Conservation (phyloP, 2,329 filamentous ascomycete species). For the Sporothrix globosa region DNA sequence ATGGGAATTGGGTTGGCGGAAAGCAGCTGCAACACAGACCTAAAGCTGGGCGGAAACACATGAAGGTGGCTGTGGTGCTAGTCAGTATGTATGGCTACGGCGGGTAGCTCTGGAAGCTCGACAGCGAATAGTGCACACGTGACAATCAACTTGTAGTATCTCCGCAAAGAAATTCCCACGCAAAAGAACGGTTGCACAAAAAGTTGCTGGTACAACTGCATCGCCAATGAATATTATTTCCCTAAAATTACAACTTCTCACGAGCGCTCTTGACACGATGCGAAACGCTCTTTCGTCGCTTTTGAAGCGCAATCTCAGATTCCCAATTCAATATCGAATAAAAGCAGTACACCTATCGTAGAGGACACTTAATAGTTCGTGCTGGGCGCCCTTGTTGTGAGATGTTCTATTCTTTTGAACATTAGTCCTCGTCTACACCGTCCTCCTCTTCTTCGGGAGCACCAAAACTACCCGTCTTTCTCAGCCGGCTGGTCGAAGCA, state of each 20-base stretch:
- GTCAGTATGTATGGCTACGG: neutral
- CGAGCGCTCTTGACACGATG: neutral
- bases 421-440: neutral
- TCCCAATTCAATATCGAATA: neutral
- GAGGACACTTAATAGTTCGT: too few relatives aligned
- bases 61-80: conserved; percentile 23
- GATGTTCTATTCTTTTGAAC: neutral
- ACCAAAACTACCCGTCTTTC: conserved; percentile 16
- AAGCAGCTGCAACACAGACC: neutral
- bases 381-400: neutral
- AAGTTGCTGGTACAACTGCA: neutral
- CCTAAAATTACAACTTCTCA: too few relatives aligned
- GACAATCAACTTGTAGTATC: neutral
- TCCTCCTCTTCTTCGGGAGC: conserved; percentile 6
- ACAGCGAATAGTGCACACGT: neutral
- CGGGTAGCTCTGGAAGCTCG: neutral
- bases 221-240: too few relatives aligned
- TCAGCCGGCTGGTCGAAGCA: neutral
- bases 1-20: neutral
- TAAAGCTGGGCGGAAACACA: neutral
- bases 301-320: neutral
- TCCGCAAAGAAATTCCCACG: neutral
- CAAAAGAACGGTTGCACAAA: neutral
- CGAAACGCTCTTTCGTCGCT: neutral
- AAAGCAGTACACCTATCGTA: neutral